phyloP scores from a whole-genome alignment of 345 rosid genomes.

The Pelargonium nanum region DNA sequence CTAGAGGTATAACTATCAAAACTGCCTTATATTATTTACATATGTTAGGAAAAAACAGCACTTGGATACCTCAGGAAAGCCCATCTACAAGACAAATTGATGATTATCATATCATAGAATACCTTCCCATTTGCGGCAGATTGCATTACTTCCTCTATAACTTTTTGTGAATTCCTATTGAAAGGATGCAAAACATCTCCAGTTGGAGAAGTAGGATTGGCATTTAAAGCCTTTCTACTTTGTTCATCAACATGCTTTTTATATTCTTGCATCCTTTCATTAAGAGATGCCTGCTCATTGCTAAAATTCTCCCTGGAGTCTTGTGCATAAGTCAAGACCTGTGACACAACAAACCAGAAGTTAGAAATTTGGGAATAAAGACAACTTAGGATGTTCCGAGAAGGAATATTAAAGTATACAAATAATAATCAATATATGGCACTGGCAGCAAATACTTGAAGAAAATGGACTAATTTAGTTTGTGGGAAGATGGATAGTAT shows the following conservation, averaged over 20 bases:
- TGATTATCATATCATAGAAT: conserved; percentile 4
- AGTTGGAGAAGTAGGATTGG: conserved; percentile 89
- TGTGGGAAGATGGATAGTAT: no score
- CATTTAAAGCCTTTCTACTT: conserved; percentile 69
- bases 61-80: neutral
- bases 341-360: conserved; percentile 12
- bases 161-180: conserved; percentile 94
- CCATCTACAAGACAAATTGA: conserved; percentile 1
- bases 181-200: conserved; percentile 90
- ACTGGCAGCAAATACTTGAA: neutral
- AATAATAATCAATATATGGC: neutral
- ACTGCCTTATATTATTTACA: neutral
- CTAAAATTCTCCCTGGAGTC: conserved; percentile 94
- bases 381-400: neutral
- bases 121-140: conserved; percentile 98
- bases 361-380: neutral
- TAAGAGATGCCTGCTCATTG: conserved; percentile 89
- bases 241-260: conserved; percentile 93
- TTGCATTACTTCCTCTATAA: conserved; percentile 98
- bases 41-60: conserved; percentile 5
- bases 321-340: conserved; percentile 95
- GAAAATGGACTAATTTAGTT: neutral
- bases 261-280: conserved; percentile 94
- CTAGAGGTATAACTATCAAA: neutral
- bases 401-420: neutral